Evolutionary conservation across 176 grass and related monocot species (phyloP), one percentile per base, ranked within the genome.

Genomic region (Musa beccarii): DNA sequence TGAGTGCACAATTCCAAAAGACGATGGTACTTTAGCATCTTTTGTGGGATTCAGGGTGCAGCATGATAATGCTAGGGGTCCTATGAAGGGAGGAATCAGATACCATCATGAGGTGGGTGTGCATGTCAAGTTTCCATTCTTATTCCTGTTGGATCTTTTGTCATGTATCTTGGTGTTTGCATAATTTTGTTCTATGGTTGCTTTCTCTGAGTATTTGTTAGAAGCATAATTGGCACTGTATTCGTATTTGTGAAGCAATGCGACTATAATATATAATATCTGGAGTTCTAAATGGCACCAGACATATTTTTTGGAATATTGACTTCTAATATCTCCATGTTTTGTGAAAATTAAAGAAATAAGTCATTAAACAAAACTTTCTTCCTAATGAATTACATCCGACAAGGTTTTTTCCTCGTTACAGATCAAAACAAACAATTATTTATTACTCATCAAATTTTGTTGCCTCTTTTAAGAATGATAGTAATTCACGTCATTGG

Each of bases 21-120:
- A 98, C 59, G 95, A 98, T 81, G 95, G 95, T 65, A 91, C 76
- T 17, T 87, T 98, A 82, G 84, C 83, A 15, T 87, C 95, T 24
- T 98, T 81, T 75, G 68, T 98, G 2, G 95, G 95, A 1, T 98
- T 98, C 81, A 92, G 95, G 73, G 90, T 98, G 53, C 95, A 98
- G 76, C 95, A 98, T 74, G 95, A 98, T 71, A 98, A 98, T 82
- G 78, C 95, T 69, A 86, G 95, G 53, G 95, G 95, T 6, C 95
- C 95, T 17, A 98, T 98, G 95, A 98, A 98, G 83, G 95, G 95
- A 69, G 95, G 95, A 10, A 98, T 98, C 78, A 85, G 95, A 71
- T 98, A 98, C 67, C 95, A 98, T 26, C 88, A 73, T 34, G 95
- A 98, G 85, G 95, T 98, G 63, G 77, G 57, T 11, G 23, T 23